Conservation (phyloP, 2,329 filamentous ascomycete genomes). For the Verticillium nonalfalfae region DNA sequence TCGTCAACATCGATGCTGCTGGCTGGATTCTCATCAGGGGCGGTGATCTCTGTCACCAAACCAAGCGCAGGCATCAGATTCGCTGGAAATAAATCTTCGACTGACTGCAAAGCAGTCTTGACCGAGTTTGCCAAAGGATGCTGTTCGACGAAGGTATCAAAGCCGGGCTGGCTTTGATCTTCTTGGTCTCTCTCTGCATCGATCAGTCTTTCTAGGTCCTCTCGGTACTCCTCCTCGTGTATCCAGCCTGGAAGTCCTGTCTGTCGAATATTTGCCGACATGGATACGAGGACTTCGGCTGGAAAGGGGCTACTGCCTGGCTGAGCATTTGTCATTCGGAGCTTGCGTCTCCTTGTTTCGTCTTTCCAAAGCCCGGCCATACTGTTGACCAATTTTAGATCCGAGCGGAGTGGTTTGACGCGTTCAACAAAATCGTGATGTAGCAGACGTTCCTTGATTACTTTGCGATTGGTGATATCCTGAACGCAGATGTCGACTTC, state of each 20-base stretch:
- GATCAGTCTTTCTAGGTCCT: constrained; percentile 58
- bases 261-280: constrained; percentile 77
- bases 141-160: constrained; percentile 59
- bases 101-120: constrained; percentile 74
- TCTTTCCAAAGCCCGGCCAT: constrained; percentile 93
- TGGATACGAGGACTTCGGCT: constrained; percentile 73
- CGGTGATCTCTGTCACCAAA: constrained; percentile 20
- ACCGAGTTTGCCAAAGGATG: constrained; percentile 49
- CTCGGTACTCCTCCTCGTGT: constrained; percentile 77
- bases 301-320: constrained; percentile 71
- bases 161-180: constrained; percentile 39
- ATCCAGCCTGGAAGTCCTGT: constrained; percentile 78
- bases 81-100: constrained; percentile 78
- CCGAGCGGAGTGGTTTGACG: constrained; percentile 51
- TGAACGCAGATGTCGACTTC: constrained; percentile 88
- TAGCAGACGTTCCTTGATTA: constrained; percentile 68
- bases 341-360: constrained; percentile 73
- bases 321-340: constrained; percentile 57
- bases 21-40: constrained; percentile 21
- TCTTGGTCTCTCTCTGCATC: constrained; percentile 52
- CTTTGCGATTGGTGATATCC: constrained; percentile 75
- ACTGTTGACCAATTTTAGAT: constrained; percentile 83
- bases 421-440: constrained; percentile 86
- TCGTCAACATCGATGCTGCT: constrained; percentile 61
- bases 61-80: constrained; percentile 49